phyloP scores from a whole-genome alignment of 2,329 filamentous ascomycete species.

The Hyphodiscus sp. region DNA sequence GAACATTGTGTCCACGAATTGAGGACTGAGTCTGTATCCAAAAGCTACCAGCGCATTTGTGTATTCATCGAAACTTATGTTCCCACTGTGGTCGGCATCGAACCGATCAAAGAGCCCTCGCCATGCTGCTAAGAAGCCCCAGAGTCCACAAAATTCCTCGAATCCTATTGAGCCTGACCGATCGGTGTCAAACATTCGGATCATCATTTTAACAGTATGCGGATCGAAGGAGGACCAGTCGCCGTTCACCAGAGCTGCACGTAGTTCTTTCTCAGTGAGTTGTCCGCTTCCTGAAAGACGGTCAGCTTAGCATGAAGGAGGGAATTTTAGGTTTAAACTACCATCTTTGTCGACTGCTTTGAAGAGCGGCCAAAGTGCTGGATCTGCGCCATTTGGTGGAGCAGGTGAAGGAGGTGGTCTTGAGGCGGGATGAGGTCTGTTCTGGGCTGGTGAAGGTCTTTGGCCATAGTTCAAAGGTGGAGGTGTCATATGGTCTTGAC shows the following conservation, averaged over 20 bases:
- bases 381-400: slow-evolving; percentile 50
- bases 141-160: slow-evolving; percentile 91
- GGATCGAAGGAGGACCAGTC: slow-evolving; percentile 93
- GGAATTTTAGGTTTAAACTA: slow-evolving; percentile 32
- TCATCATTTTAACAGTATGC: slow-evolving; percentile 97
- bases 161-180: slow-evolving; percentile 85
- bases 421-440: slow-evolving; percentile 45
- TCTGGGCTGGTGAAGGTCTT: slow-evolving; percentile 35
- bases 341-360: slow-evolving; percentile 83
- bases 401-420: slow-evolving; percentile 62
- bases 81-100: slow-evolving; percentile 79
- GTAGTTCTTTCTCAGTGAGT: slow-evolving; percentile 79
- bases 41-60: slow-evolving; percentile 86
- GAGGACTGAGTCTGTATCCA: slow-evolving; percentile 79
- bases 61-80: slow-evolving; percentile 82
- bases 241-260: slow-evolving; percentile 87
- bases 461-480: slow-evolving; percentile 36
- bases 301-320: background rate
- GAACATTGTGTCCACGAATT: slow-evolving; percentile 82
- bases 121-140: slow-evolving; percentile 95
- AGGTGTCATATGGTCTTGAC: slow-evolving; percentile 37
- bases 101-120: slow-evolving; percentile 91
- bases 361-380: slow-evolving; percentile 79
- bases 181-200: slow-evolving; percentile 97
- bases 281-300: slow-evolving; percentile 62